These are phyloP conservation scores for Sporothrix schenckii DNA, from an alignment of 2,329 filamentous ascomycete genomes.

Conservation along the genomic window DNA sequence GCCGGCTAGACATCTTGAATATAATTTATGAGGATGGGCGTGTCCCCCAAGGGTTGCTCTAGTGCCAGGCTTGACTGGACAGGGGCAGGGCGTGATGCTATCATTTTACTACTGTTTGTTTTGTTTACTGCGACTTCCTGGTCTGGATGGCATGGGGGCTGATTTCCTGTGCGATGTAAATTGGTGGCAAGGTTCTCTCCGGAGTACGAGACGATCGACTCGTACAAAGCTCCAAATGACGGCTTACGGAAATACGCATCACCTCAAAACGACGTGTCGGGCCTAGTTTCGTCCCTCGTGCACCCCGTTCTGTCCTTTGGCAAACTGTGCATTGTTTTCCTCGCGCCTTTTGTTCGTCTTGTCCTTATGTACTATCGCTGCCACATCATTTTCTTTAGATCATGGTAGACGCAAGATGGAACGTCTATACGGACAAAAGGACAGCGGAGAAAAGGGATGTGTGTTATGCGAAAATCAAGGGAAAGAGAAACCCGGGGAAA, in stretches of 20 bases:
- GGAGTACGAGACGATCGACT: background rate
- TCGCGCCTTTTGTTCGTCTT: background rate
- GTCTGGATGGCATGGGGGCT: background rate
- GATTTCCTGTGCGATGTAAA: background rate
- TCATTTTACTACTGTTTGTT: background rate
- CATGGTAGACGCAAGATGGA: slow-evolving; percentile 10
- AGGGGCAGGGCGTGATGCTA: background rate
- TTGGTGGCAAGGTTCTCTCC: background rate
- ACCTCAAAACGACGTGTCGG: background rate
- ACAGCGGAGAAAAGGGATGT: background rate
- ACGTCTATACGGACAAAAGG: background rate
- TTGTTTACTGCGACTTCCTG: background rate
- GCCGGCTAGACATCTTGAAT: background rate
- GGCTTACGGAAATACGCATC: background rate
- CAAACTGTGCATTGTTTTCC: background rate
- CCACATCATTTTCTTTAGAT: background rate
- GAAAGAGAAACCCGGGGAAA: background rate
- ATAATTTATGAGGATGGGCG: slow-evolving; percentile 12
- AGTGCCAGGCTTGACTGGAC: background rate
- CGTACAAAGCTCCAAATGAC: background rate
- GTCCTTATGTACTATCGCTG: background rate
- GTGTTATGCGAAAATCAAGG: background rate
- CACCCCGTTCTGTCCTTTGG: too few relatives aligned
- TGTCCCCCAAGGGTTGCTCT: background rate
- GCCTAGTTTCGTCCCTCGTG: background rate